These are phyloP conservation scores for Globisporangium middletonii DNA, from an alignment of 352 stramenopile species.

Conservation along the genomic window DNA sequence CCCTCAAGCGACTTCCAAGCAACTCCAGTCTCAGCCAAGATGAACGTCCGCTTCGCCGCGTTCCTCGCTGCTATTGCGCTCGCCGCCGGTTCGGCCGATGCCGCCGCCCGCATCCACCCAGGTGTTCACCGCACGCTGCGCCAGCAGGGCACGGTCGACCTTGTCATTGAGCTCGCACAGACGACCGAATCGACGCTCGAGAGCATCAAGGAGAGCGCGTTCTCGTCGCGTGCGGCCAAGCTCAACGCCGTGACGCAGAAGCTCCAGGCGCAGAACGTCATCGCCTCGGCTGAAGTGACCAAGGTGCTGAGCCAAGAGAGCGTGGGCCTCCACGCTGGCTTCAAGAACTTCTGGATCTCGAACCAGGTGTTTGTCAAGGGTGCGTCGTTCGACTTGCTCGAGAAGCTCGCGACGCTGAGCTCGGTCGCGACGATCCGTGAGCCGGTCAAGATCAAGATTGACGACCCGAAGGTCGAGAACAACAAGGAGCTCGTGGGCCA, in stretches of 20 bases:
- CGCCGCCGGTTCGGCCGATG: neutral
- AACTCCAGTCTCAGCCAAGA: neutral
- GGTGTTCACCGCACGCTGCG: slow-evolving; percentile 23
- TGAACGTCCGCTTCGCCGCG: slow-evolving; percentile 5
- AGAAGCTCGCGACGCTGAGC: too few relatives aligned
- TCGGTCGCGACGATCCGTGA: too few relatives aligned
- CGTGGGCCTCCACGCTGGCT: too few relatives aligned
- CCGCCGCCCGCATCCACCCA: neutral
- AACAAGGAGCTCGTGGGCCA: slow-evolving; percentile 2
- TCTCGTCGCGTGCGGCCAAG: slow-evolving; percentile 7
- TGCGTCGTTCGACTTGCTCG: too few relatives aligned
- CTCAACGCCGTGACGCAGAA: too few relatives aligned
- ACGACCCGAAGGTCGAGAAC: neutral
- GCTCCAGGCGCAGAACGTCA: too few relatives aligned
- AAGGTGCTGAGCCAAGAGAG: too few relatives aligned
- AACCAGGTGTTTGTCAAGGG: too few relatives aligned
- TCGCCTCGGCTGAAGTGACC: too few relatives aligned
- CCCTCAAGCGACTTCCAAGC: too few relatives aligned
- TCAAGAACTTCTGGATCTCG: too few relatives aligned
- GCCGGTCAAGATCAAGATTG: neutral
- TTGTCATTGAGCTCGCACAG: slow-evolving; percentile 27
- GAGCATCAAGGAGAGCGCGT: slow-evolving; percentile 13
- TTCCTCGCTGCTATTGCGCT: slow-evolving; percentile 4
- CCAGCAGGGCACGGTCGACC: slow-evolving; percentile 22
- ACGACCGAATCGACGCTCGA: slow-evolving; percentile 10